Percentiles rank a stretch among this genome's conserved stretches.
Conservation (phyloP, 2,329 filamentous ascomycete genomes). For the Didymella keratinophila region DNA sequence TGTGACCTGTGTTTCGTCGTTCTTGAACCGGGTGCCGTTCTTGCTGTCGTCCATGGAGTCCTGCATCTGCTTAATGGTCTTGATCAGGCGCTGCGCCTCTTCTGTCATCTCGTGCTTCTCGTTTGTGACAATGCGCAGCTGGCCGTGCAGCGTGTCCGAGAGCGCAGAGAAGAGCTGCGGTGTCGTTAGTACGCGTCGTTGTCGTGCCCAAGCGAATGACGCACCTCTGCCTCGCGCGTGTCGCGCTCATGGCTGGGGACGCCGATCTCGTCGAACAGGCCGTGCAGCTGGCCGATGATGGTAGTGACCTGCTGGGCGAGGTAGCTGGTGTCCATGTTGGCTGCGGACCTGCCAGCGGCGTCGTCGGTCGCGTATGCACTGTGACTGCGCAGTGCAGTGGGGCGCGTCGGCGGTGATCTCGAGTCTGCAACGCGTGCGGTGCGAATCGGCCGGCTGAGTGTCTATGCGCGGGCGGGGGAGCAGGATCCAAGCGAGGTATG, state of each 20-base stretch:
- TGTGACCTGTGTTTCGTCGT: constrained; percentile 77
- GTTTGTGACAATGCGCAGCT: constrained; percentile 81
- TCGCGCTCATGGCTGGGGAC: constrained; percentile 94
- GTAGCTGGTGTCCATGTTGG: constrained; percentile 85
- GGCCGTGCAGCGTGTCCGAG: constrained; percentile 89
- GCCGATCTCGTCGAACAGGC: constrained; percentile 96
- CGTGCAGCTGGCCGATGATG: constrained; percentile 91
- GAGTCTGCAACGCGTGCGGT: constrained; percentile 16
- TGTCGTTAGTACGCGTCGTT: constrained; percentile 21
- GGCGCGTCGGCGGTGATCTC: constrained; percentile 34
- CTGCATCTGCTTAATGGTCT: constrained; percentile 92
- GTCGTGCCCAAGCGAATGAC: not conserved
- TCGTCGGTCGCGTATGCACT: constrained; percentile 47
- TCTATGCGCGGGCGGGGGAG: constrained; percentile 10
- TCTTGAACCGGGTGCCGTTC: constrained; percentile 69
- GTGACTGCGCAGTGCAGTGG: constrained; percentile 33
- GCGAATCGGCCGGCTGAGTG: constrained; percentile 14
- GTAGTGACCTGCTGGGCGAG: constrained; percentile 93
- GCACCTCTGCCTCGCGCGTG: constrained; percentile 84
- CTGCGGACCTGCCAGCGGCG: constrained; percentile 45
- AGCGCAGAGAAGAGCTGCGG: constrained; percentile 85
- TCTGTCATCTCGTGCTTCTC: constrained; percentile 94
- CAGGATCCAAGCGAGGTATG: constrained; percentile 15
- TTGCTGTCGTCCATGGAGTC: constrained; percentile 81
- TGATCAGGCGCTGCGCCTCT: constrained; percentile 85